Conservation (phyloP, 2,329 filamentous ascomycete species). For the Talaromyces islandicus region DNA sequence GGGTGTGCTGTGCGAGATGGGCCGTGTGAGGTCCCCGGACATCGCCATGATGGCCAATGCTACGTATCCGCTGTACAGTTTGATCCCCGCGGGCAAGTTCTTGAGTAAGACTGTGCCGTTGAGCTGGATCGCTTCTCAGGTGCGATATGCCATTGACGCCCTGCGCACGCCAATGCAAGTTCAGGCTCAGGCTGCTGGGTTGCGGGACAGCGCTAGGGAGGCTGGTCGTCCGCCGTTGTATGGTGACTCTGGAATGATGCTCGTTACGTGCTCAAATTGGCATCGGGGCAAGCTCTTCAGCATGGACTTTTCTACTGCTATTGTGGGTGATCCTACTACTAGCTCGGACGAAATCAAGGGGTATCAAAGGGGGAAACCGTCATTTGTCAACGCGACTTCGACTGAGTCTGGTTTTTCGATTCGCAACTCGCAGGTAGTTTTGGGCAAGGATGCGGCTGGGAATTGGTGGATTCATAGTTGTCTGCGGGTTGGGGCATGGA, state of each 20-base stretch:
- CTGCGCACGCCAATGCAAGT: slow-evolving; percentile 17
- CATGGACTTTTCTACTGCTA: slow-evolving; percentile 30
- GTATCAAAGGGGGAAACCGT: slow-evolving; percentile 8
- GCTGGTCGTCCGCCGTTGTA: slow-evolving; percentile 23
- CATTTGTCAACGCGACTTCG: neutral
- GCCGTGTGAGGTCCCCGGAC: slow-evolving; percentile 18
- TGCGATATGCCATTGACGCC: slow-evolving; percentile 13
- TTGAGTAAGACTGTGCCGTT: slow-evolving; percentile 5
- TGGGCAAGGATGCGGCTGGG: slow-evolving; percentile 26
- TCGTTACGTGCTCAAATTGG: slow-evolving; percentile 39
- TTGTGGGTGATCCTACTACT: slow-evolving; percentile 11
- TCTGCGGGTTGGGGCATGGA: slow-evolving; percentile 18
- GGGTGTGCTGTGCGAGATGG: slow-evolving; percentile 20
- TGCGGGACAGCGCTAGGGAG: slow-evolving; percentile 1
- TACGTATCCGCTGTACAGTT: neutral
- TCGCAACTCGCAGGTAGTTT: slow-evolving; percentile 17
- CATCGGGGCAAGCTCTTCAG: slow-evolving; percentile 30
- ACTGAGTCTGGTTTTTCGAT: slow-evolving; percentile 8
- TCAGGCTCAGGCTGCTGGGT: slow-evolving; percentile 12
- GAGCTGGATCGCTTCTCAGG: slow-evolving; percentile 10
- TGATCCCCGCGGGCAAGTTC: slow-evolving; percentile 5
- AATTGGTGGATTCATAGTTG: slow-evolving; percentile 26
- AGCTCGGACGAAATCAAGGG: neutral
- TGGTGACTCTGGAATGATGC: slow-evolving; percentile 25
- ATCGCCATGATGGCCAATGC: slow-evolving; percentile 20